Conservation (phyloP, 2,329 filamentous ascomycete species). For the Aureobasidium lini region DNA sequence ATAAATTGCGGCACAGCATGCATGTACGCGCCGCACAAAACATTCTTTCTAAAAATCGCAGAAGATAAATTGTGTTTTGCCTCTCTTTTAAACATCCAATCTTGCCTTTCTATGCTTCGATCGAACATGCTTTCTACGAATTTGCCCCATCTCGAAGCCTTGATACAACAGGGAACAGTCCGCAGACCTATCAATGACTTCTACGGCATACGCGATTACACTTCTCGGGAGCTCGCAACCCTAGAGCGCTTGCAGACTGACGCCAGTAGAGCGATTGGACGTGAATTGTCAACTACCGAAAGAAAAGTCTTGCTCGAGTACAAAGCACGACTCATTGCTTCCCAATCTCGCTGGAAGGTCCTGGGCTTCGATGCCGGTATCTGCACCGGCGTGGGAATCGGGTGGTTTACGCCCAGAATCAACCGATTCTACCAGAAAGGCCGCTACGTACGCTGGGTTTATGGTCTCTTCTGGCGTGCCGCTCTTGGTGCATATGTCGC, state of each 20-base stretch:
- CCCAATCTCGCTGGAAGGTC: background rate
- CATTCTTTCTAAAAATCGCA: background rate
- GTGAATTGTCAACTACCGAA: background rate
- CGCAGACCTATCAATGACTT: background rate
- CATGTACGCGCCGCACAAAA: background rate
- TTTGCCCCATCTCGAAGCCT: background rate
- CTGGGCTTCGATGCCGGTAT: background rate
- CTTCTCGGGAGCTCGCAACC: background rate
- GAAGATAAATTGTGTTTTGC: background rate
- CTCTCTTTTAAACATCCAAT: too few relatives aligned
- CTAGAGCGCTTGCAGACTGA: background rate
- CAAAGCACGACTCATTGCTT: background rate
- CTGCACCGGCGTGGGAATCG: background rate
- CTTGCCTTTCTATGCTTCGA: too few relatives aligned
- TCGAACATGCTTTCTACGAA: background rate
- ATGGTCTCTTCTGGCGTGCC: background rate
- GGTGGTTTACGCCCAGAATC: background rate
- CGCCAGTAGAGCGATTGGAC: background rate
- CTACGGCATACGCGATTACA: background rate
- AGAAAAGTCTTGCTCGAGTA: background rate
- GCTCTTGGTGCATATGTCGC: background rate
- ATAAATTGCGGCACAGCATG: background rate
- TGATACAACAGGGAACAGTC: background rate
- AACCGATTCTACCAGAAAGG: background rate
- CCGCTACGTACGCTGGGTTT: background rate